Conservation (phyloP, 2,329 filamentous ascomycete species). For the Ceratocystis destructans region DNA sequence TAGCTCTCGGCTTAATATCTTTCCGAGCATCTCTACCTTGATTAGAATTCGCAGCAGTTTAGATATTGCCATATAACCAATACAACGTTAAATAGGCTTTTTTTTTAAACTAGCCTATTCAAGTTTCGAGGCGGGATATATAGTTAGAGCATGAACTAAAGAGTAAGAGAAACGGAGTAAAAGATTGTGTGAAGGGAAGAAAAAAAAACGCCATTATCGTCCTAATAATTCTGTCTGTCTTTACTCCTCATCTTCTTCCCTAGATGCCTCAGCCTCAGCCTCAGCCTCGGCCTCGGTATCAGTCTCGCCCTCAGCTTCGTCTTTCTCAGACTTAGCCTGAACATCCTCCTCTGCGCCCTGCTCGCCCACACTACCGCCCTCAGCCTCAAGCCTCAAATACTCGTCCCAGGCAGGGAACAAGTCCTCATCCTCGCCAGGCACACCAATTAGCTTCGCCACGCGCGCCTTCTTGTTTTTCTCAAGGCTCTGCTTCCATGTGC, state of each 20-base stretch:
- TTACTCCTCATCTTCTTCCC: conserved; percentile 4
- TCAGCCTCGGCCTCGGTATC: background rate
- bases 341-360: conserved; percentile 22
- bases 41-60: too few species aligned
- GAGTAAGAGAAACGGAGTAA: background rate
- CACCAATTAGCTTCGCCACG: conserved; percentile 68
- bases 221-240: background rate
- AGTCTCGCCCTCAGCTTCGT: conserved; percentile 5
- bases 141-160: background rate
- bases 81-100: too few species aligned
- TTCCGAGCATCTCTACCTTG: too few species aligned
- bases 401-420: conserved; percentile 96
- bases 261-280: background rate
- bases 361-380: conserved; percentile 35
- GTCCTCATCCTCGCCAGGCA: conserved; percentile 70
- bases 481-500: conserved; percentile 67
- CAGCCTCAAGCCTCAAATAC: conserved; percentile 66
- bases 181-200: background rate
- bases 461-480: conserved; percentile 78
- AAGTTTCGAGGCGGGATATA: too few species aligned
- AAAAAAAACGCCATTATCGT: background rate
- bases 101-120: too few species aligned
- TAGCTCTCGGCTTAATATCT: too few species aligned
- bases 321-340: conserved; percentile 20
- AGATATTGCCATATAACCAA: too few species aligned